Evolutionary conservation across 768 basidiomycete species (phyloP).

Genomic region (Rhodotorula babjevae): DNA sequence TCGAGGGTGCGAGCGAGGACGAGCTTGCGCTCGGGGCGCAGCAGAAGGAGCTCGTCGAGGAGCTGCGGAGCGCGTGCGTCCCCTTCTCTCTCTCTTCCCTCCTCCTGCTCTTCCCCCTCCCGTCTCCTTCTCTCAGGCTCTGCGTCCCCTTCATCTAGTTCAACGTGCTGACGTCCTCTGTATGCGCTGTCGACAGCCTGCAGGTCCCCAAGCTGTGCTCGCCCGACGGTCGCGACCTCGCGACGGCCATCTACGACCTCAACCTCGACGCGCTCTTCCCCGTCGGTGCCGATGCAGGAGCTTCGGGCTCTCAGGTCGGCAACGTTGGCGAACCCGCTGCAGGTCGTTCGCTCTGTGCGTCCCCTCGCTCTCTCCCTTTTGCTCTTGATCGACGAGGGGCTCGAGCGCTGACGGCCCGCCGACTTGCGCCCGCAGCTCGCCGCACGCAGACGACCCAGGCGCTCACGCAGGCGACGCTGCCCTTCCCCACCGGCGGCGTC

Average conservation of each 20-base stretch:
- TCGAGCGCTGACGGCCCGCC: background rate
- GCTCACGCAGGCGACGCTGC: conserved; percentile 7
- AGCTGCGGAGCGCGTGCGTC: conserved; percentile 4
- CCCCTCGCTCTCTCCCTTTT: background rate
- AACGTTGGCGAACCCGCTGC: background rate
- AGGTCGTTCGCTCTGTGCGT: background rate
- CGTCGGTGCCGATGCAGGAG: background rate
- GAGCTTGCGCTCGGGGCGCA: background rate
- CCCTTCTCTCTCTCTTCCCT: no score
- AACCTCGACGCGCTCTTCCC: background rate
- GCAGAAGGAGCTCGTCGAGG: background rate
- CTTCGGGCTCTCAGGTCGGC: background rate
- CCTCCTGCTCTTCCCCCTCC: no score
- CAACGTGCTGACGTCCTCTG: no score
- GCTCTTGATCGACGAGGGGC: no score
- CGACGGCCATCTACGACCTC: conserved; percentile 9
- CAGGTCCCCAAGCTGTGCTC: background rate
- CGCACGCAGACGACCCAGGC: background rate
- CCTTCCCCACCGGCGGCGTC: conserved; percentile 30
- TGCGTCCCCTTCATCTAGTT: no score
- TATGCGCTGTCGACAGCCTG: background rate
- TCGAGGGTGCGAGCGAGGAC: background rate
- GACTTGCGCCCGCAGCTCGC: no score
- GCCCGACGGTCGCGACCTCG: background rate
- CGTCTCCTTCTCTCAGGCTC: no score